Base-by-base conservation (phyloP, 2,329 filamentous ascomycete genomes). In the Phialophora chinensis region DNA sequence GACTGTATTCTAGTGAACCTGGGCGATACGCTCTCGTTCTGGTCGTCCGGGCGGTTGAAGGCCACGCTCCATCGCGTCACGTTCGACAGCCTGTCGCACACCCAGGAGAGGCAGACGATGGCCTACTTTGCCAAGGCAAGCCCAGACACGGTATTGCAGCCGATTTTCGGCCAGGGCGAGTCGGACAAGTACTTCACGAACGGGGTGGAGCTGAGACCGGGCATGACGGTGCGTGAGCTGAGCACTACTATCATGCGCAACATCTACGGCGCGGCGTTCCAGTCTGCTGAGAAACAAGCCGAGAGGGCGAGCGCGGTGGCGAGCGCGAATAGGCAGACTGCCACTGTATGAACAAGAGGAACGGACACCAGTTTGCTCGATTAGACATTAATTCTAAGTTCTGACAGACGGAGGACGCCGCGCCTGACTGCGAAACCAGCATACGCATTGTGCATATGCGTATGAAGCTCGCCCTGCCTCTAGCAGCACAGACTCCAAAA, bases 1-100 rank as follows among this genome's bases (percentile, higher is more conserved):
- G 88, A 88, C 60, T 92, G 91, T 0, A 90, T 94, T 42, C 91
- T 97, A 6, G 86, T 97, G 69, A 97, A 97, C 74, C 92, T 92
- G 0, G 93, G 92, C 0, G 93, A 97, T 75, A 76, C 97, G 71
- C 81, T 97, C 57, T 89, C 91, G 0, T 84, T 92, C 62, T 96
- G 93, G 93, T 92, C 90, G 68, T 97, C 97, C 74, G 91, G 95
- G 74, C 91, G 87, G 7, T 95, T 97, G 79, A 93, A 91, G 80
- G 93, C 90, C 75, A 97, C 93, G 4, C 86, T 92, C 67, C 93
- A 97, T 78, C 88, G 93, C 10, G 93, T 97, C 0, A 69, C 71
- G 11, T 72, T 71, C 35, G 71, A 67, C 11, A 62, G 60, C 11
- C 55, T 73, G 27, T 66, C 71, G 1, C 57, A 67, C 44, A 64